Evolutionary conservation across 2,329 filamentous ascomycete genomes (phyloP).

Genomic region (Hymenoscyphus infarciens): DNA sequence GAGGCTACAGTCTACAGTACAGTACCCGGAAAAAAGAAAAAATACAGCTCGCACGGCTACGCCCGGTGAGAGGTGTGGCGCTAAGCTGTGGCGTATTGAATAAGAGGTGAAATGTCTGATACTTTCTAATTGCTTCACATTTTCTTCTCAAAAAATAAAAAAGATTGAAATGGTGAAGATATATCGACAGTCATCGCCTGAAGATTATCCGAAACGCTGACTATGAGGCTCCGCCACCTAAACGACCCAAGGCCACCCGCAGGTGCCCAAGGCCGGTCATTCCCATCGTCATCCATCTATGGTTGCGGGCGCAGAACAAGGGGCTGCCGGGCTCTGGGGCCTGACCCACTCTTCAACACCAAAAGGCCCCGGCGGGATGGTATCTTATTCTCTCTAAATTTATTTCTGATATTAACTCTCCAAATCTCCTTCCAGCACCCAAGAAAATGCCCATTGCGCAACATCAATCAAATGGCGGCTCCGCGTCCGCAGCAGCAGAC

Average conservation of each 20-base stretch:
- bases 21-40: neutral
- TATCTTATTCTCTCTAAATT: too few species aligned
- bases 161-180: neutral
- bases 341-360: too few species aligned
- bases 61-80: too few species aligned
- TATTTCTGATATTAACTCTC: too few species aligned
- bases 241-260: neutral
- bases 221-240: neutral
- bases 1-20: too few species aligned
- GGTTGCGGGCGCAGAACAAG: neutral
- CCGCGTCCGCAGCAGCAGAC: slow-evolving; percentile 13
- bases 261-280: too few species aligned
- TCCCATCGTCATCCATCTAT: too few species aligned
- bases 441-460: too few species aligned
- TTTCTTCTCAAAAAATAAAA: neutral
- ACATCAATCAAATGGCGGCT: neutral
- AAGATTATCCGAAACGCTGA: neutral
- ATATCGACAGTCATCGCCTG: neutral
- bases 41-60: neutral
- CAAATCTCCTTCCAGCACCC: too few species aligned
- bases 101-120: neutral
- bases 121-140: neutral
- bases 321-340: neutral
- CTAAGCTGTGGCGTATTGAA: neutral
- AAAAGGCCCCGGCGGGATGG: too few species aligned